phyloP scores from a whole-genome alignment of 192 early-diverging fungal genomes.

The Gryganskiella cystojenkinii region DNA sequence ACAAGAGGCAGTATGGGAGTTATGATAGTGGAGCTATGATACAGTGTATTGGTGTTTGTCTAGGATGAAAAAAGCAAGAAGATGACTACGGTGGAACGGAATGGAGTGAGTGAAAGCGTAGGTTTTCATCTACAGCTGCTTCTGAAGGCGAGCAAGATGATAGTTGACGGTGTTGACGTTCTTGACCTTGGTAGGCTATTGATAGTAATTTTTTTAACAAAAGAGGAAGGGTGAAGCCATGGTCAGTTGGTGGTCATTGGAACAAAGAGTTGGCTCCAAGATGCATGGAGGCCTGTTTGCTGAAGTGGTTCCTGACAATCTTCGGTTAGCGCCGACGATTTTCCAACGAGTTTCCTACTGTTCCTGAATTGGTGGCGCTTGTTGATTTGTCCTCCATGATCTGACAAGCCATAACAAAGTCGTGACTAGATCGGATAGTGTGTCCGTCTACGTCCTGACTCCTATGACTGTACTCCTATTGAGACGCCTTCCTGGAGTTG shows the following conservation, averaged over 20 bases:
- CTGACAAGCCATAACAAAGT: too few relatives aligned
- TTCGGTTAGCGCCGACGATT: not conserved
- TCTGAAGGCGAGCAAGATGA: conserved; percentile 66
- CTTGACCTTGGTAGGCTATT: conserved; percentile 58
- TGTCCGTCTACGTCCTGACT: too few relatives aligned
- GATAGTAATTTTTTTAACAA: not conserved
- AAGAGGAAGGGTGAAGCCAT: not conserved
- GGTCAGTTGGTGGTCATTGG: too few relatives aligned
- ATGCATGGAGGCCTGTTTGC: too few relatives aligned
- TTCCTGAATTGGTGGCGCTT: not conserved
- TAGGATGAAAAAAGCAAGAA: too few relatives aligned
- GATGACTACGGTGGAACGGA: too few relatives aligned
- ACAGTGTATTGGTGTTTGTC: conserved; percentile 3
- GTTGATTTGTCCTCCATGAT: not conserved
- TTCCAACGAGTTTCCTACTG: not conserved
- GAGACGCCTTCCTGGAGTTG: not conserved
- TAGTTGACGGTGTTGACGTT: conserved; percentile 66
- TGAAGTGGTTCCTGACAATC: not conserved
- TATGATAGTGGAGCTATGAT: conserved; percentile 11
- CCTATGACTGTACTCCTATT: too few relatives aligned
- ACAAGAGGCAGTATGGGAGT: too few relatives aligned
- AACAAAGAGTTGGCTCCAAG: too few relatives aligned
- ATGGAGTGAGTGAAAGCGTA: too few relatives aligned
- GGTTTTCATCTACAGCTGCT: conserved; percentile 54
- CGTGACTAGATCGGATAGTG: too few relatives aligned